Percentiles rank a stretch among this genome's conserved stretches.
phyloP scores from a whole-genome alignment of 345 rosid species.

The Gossypium stocksii region DNA sequence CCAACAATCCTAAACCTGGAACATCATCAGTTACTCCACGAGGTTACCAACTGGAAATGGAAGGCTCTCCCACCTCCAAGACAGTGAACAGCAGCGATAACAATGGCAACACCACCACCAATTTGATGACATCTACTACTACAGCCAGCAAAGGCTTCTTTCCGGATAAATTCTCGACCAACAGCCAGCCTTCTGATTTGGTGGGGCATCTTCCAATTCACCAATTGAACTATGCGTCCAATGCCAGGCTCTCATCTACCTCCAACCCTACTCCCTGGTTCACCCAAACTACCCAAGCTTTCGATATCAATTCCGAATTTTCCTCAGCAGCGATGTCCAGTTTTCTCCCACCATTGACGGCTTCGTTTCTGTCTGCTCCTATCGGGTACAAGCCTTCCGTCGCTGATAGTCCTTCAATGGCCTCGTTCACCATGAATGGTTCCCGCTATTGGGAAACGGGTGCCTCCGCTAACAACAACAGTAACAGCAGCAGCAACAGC shows the following conservation, averaged over 20 bases:
- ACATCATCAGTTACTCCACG: constrained; percentile 23
- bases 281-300: constrained; percentile 28
- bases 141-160: constrained; percentile 33
- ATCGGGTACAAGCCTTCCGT: constrained; percentile 38
- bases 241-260: constrained; percentile 28
- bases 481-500: constrained; percentile 41
- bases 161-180: constrained; percentile 30
- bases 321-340: constrained; percentile 28
- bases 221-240: constrained; percentile 34
- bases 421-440: constrained; percentile 26
- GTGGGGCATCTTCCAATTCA: constrained; percentile 35
- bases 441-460: constrained; percentile 42
- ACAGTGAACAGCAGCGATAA: constrained; percentile 30
- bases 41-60: constrained; percentile 33
- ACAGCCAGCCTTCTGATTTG: constrained; percentile 29
- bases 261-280: constrained; percentile 36
- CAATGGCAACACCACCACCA: constrained; percentile 30
- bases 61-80: constrained; percentile 39
- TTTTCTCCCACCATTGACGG: constrained; percentile 25
- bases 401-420: constrained; percentile 30
- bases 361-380: constrained; percentile 19
- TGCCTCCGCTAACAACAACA: constrained; percentile 29
- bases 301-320: constrained; percentile 34
- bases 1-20: constrained; percentile 4
- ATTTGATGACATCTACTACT: constrained; percentile 18